Percentiles rank a stretch among this genome's conserved stretches.
phyloP scores from a whole-genome alignment of 108 stramenopile genomes.

The Conticribra weissflogii region DNA sequence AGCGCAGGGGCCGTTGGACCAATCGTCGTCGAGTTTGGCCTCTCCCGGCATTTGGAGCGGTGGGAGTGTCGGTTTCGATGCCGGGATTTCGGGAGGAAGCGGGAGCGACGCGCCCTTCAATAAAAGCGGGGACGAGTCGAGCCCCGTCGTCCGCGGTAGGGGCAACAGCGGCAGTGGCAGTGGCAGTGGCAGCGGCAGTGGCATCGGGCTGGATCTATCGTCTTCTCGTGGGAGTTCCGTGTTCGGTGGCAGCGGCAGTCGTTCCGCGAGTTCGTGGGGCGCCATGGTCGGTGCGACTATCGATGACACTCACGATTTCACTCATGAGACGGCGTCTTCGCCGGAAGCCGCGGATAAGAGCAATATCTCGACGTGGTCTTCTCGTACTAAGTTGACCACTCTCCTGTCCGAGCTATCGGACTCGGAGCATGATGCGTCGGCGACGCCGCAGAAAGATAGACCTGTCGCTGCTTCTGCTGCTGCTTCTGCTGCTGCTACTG shows the following conservation, averaged over 20 bases:
- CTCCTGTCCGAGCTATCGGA: conserved; percentile 23
- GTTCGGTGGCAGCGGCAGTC: not conserved
- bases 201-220: conserved; percentile 45
- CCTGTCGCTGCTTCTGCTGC: too few relatives aligned
- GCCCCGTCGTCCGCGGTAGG: too few relatives aligned
- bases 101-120: not conserved
- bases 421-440: not conserved
- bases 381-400: conserved; percentile 7
- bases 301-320: conserved; percentile 2
- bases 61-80: not conserved
- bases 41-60: not conserved
- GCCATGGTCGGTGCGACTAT: not conserved
- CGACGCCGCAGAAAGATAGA: too few relatives aligned
- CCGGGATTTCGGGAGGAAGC: not conserved
- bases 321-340: not conserved
- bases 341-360: not conserved
- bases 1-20: not conserved
- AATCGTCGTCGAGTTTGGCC: not conserved
- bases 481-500: too few relatives aligned
- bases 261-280: conserved; percentile 4
- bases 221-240: conserved; percentile 29
- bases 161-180: conserved; percentile 5
- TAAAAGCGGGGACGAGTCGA: not conserved
- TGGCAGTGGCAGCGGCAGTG: conserved; percentile 3
- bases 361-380: not conserved